phyloP scores from a whole-genome alignment of 192 early-diverging fungal genomes.

The Mortierella alpina region DNA sequence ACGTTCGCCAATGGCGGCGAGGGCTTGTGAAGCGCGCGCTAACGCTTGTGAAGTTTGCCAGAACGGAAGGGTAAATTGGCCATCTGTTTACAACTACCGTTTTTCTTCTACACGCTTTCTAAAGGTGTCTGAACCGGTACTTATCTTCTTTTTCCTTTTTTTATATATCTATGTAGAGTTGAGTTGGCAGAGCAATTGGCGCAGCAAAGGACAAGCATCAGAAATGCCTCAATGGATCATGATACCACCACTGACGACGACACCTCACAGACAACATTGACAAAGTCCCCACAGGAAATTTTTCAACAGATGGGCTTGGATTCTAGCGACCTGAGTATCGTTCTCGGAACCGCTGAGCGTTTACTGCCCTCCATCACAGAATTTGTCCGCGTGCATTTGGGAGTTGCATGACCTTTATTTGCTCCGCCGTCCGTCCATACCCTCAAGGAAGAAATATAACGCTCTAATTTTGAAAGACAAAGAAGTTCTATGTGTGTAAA shows the following conservation, averaged over 20 bases:
- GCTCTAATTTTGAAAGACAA: too few relatives aligned
- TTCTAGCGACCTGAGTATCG: conserved; percentile 54
- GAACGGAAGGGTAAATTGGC: conserved; percentile 41
- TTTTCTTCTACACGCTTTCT: not conserved
- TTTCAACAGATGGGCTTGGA: conserved; percentile 47
- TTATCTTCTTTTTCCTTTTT: not conserved
- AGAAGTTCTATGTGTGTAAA: too few relatives aligned
- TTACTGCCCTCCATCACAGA: conserved; percentile 58
- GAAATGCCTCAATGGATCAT: not conserved
- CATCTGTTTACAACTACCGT: too few relatives aligned
- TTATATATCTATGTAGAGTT: conserved; percentile 7
- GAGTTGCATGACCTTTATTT: conserved; percentile 30
- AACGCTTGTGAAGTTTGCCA: conserved; percentile 58
- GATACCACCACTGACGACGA: conserved; percentile 14
- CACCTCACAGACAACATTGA: not conserved
- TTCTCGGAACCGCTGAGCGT: conserved; percentile 61
- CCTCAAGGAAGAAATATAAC: too few relatives aligned
- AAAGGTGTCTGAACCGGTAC: too few relatives aligned
- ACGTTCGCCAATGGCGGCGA: conserved; percentile 62
- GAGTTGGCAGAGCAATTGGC: conserved; percentile 28
- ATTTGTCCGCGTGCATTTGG: conserved; percentile 48
- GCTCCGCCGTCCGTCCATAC: not conserved
- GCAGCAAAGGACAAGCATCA: conserved; percentile 1
- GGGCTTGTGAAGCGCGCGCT: conserved; percentile 54
- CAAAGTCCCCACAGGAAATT: conserved; percentile 14